A percentile compares a stretch with the other conserved stretches of the same genome.
phyloP scores from a whole-genome alignment of 306 rosid genomes.

The Quillaja saponaria region DNA sequence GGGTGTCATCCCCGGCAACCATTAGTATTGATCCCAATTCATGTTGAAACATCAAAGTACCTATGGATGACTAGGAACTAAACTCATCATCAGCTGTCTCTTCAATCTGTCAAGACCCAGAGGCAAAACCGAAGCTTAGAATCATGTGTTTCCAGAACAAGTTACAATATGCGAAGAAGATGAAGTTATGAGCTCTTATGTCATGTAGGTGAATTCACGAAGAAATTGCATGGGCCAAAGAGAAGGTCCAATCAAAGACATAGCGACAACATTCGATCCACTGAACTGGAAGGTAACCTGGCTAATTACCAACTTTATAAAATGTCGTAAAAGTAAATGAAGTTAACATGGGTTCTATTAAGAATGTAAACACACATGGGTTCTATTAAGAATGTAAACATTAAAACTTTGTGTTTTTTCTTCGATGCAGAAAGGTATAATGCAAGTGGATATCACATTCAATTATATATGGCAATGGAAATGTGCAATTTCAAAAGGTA shows the following conservation, averaged over 20 bases:
- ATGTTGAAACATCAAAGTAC: slow-evolving; percentile 48
- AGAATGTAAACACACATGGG: too few species aligned
- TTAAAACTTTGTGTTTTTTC: slow-evolving; percentile 8
- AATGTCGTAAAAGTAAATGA: too few species aligned
- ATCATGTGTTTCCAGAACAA: slow-evolving; percentile 39
- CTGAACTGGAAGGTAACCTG: slow-evolving; percentile 55
- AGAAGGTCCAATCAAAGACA: slow-evolving; percentile 65
- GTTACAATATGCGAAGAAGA: slow-evolving; percentile 38
- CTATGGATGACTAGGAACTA: slow-evolving; percentile 61
- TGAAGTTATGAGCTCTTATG: slow-evolving; percentile 84
- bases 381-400: slow-evolving; percentile 14
- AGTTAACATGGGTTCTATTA: not conserved
- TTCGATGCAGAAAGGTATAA: slow-evolving; percentile 53
- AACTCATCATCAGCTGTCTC: slow-evolving; percentile 73
- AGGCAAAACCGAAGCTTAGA: slow-evolving; percentile 45
- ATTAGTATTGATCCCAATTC: slow-evolving; percentile 57
- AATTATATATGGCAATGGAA: slow-evolving; percentile 36
- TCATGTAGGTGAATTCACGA: slow-evolving; percentile 81
- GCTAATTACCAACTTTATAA: too few species aligned
- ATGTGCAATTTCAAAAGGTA: slow-evolving; percentile 62
- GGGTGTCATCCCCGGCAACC: slow-evolving; percentile 75
- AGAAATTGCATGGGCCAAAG: slow-evolving; percentile 97
- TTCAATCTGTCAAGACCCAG: slow-evolving; percentile 60
- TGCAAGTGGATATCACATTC: slow-evolving; percentile 37
- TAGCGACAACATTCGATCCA: slow-evolving; percentile 39